A percentile compares a stretch with the other conserved stretches of the same genome.
Conservation (phyloP, 2,329 filamentous ascomycete species). For the Sporothrix schenckii region DNA sequence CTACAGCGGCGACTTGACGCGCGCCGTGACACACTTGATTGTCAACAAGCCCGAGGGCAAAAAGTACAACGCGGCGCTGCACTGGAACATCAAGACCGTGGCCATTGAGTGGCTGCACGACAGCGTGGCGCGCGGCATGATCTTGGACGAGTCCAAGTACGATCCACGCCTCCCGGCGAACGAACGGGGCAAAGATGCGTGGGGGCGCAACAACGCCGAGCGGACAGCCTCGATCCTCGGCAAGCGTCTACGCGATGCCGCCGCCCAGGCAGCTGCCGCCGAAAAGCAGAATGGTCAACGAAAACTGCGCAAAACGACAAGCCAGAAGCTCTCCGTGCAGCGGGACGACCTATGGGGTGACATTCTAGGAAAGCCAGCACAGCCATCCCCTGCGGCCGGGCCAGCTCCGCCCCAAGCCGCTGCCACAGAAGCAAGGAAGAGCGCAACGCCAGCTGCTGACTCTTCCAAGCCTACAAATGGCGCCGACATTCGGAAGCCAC, state of each 20-base stretch:
- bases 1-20: slow-evolving; percentile 87
- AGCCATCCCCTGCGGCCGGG: neutral
- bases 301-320: slow-evolving; percentile 86
- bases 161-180: slow-evolving; percentile 70
- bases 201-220: slow-evolving; percentile 54
- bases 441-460: neutral
- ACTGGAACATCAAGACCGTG: slow-evolving; percentile 80
- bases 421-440: neutral
- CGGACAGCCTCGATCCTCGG: slow-evolving; percentile 51
- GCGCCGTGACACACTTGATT: slow-evolving; percentile 83
- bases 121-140: slow-evolving; percentile 83
- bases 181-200: slow-evolving; percentile 77
- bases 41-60: slow-evolving; percentile 77
- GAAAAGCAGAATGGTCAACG: slow-evolving; percentile 63
- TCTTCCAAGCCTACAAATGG: neutral
- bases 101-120: slow-evolving; percentile 83
- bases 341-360: slow-evolving; percentile 87
- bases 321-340: slow-evolving; percentile 78
- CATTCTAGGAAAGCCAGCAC: slow-evolving; percentile 62
- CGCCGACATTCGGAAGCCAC: neutral
- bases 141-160: slow-evolving; percentile 83
- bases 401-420: neutral
- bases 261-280: slow-evolving; percentile 43
- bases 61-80: slow-evolving; percentile 85
- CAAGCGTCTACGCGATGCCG: slow-evolving; percentile 61